Base-by-base conservation (phyloP, 768 basidiomycete genomes). In the Rhizopogon vulgaris region DNA sequence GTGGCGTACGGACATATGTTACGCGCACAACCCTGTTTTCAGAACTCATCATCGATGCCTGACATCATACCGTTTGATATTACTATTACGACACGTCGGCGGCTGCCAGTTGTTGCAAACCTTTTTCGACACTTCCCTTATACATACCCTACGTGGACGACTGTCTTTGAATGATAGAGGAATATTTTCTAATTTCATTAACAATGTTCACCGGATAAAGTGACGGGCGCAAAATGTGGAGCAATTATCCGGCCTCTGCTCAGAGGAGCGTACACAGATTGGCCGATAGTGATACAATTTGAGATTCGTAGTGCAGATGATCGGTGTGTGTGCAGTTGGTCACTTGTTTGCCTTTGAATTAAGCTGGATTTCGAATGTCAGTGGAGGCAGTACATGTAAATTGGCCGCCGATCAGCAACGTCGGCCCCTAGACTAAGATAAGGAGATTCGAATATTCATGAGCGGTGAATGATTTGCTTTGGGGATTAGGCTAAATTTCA, bases 1-100 rank as follows among this genome's bases (percentile, higher is more conserved):
- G 64, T 68, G 67, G 64, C 62, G 66, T 60, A 38, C 46, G 22
- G 47, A 58, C 56, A 48, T 57, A 59, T 63, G 59, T 54, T 38
- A 55, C 46, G 43, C 54, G 50, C 51, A 50, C 17, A 52, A 22
- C 54, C 32, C 30, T 50, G 52, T 56, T 53, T 48, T 38, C 52
- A 56, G 10, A 12, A 12, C 48, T 53, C 48, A 45, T 53, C 48
- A 45, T 49, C 15, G 49, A 41, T 18, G 22, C 34, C 39, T 40
- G 53, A 34, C 50, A 46, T 37, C 47, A 43, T n/a, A 49, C 32
- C 15, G 18, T 12, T 22, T 46, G 14, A 14, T 32, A n/a, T n/a
- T n/a, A n/a, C n/a, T n/a, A n/a, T n/a, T n/a, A 14, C 18, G 30
- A 18, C 12, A 12, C 12, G 43, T 22, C 12, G 28, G 43, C 3